Evolutionary conservation across 345 rosid species (phyloP), one percentile per base, ranked within the genome.

Genomic region (Eucalyptus regnans): DNA sequence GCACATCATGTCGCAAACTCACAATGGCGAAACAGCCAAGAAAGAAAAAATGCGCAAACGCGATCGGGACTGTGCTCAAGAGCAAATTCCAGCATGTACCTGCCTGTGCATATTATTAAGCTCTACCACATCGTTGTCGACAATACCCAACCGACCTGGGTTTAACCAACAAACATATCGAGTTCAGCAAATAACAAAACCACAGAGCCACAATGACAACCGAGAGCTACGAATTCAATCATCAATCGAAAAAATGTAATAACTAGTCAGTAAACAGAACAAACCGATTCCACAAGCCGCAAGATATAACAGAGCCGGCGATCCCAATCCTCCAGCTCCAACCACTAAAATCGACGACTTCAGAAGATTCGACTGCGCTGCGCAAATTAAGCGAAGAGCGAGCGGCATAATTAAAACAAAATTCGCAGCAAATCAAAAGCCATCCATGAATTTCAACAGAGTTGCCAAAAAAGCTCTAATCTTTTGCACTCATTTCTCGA

Each of bases 31-130:
- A 27, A 50, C 2, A 2, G 20, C 27, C 29, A 52, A 54, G 50
- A 18, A 50, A 48, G 33, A 44, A 56, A 56, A 31, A 54, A 54
- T 37, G 29, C 15, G 29, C 60, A 52, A 49, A 20, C 1, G 11
- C 3, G 29, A 84, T 48, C 10, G 8, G 25, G 37, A 81, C 60
- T 2, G 10, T 52, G 56, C 52, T 25, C 56, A 12, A 27, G 23
- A 60, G 79, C 85, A 56, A 85, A 50, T 88, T 87, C 44, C 50
- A 76, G 86, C 84, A 86, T 81, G 43, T 95, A 97, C 99, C 98
- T 98, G 99, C 91, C 99, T 95, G 87, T 98, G 99, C 99, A 98
- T 95, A 89, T 97, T 98, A 89, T 96, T 98, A 89, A 97, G 98
- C 92, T 97, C 99, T 87, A 98, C 99, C 44, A 95, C 94, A 94